Base-by-base conservation (phyloP, 1,284 basidiomycete genomes). In the Anthracocystis setariae region DNA sequence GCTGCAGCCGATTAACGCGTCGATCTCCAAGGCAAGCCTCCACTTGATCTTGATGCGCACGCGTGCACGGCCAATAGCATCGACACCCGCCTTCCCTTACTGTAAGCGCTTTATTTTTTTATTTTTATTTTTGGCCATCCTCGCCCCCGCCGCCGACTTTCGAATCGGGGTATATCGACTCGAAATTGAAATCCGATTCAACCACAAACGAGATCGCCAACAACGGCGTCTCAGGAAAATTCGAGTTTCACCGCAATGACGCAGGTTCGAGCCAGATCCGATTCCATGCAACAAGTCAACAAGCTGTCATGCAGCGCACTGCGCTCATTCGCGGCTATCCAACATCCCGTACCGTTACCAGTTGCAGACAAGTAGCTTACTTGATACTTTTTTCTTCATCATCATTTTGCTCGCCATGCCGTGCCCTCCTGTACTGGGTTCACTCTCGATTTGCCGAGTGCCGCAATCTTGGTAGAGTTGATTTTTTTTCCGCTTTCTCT, bases 1-100 rank as follows among this genome's bases (percentile, higher is more conserved):
- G 29, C 29, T 29, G 29, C 35, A 37, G n/a, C n/a, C 15, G 35
- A 37, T 48, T 25, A 40, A 24, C 38, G 49, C 62, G 55, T 59
- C 62, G 62, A 65, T 65, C 62, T 44, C 20, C 5, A 15, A 47
- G 56, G 37, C 62, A 37, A 10, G 21, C 56, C 62, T 65, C 62
- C 62, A 65, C 62, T 46, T 51, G 39, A 10, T 15, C 35, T 47
- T 24, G 46, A 38, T 49, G 32, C 43, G 52, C 13, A 55, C 60
- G 47, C 60, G 47, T 62, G 44, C 24, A 57, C 21, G 40, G 35
- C 53, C 51, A n/a, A 48, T 44, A 56, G 49, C 55, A 58, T 64
- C 61, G 61, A 53, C 46, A 21, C 23, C 9, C 53, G 55, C 61
- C 25, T 32, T 49, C 9, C 32, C 32, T 53, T 58, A 52, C 45